Evolutionary conservation across 352 stramenopile species (phyloP).

Genomic region (Phytophthora megakarya): DNA sequence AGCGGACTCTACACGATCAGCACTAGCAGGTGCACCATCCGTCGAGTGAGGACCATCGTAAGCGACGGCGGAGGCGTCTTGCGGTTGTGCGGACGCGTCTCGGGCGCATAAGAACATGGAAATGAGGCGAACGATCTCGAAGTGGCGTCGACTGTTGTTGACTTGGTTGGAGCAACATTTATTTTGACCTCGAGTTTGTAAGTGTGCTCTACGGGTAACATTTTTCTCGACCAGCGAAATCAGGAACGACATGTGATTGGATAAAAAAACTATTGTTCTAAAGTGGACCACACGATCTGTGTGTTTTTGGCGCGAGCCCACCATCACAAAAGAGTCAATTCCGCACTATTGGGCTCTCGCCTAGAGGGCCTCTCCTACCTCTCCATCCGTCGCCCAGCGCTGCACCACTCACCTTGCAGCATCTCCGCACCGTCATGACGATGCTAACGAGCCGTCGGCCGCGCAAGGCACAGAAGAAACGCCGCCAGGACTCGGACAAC

Average conservation of each 20-base stretch:
- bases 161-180: background rate
- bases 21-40: background rate
- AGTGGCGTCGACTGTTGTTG: background rate
- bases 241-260: background rate
- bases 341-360: background rate
- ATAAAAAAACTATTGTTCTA: background rate
- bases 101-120: constrained; percentile 38
- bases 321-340: constrained; percentile 9
- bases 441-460: constrained; percentile 24
- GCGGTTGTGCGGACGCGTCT: constrained; percentile 13
- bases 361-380: background rate
- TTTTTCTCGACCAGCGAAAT: background rate
- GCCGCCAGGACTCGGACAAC: constrained; percentile 14
- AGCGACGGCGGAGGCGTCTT: background rate
- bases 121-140: background rate
- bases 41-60: background rate
- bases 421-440: constrained; percentile 10
- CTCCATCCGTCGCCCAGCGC: background rate
- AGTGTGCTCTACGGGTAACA: background rate
- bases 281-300: too few species aligned
- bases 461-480: constrained; percentile 36
- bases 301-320: constrained; percentile 18
- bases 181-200: background rate
- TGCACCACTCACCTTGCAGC: background rate
- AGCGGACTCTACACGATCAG: background rate